Conservation (phyloP, 176 grass and related monocot species). For the sorghum (Sorghum bicolor) region DNA sequence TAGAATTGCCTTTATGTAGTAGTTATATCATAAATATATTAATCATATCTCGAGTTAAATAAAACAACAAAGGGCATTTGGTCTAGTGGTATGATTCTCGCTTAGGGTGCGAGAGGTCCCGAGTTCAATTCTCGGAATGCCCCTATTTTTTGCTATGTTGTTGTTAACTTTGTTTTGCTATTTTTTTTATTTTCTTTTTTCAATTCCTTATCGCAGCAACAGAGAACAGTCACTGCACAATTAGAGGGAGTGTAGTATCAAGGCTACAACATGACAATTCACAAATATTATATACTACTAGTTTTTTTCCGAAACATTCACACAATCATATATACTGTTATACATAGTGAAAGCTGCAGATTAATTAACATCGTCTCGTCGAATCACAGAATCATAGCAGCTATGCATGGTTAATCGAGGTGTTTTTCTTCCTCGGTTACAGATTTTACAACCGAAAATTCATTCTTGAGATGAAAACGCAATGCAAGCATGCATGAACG, state of each 20-base stretch:
- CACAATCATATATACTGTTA: neutral
- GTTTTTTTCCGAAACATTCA: neutral
- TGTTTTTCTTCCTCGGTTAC: neutral
- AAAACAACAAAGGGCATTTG: constrained; percentile 41
- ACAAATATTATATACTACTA: fast-evolving
- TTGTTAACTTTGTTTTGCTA: neutral
- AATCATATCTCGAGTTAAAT: no score
- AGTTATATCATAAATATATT: no score
- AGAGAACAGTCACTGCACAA: no score
- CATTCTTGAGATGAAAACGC: neutral
- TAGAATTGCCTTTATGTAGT: no score
- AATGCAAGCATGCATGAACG: neutral
- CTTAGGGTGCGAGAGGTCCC: constrained; percentile 91
- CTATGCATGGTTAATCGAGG: neutral
- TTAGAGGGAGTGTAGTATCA: no score
- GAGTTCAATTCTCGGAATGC: constrained; percentile 96
- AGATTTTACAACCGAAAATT: neutral
- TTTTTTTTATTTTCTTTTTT: no score
- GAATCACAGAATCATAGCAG: neutral
- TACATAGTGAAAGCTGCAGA: neutral
- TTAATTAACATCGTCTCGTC: neutral
- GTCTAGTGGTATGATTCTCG: constrained; percentile 96
- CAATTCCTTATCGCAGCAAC: neutral
- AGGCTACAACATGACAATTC: neutral
- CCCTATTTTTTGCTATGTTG: neutral